Base-by-base conservation (phyloP, 1,284 basidiomycete genomes). In the Ustilago lituana region DNA sequence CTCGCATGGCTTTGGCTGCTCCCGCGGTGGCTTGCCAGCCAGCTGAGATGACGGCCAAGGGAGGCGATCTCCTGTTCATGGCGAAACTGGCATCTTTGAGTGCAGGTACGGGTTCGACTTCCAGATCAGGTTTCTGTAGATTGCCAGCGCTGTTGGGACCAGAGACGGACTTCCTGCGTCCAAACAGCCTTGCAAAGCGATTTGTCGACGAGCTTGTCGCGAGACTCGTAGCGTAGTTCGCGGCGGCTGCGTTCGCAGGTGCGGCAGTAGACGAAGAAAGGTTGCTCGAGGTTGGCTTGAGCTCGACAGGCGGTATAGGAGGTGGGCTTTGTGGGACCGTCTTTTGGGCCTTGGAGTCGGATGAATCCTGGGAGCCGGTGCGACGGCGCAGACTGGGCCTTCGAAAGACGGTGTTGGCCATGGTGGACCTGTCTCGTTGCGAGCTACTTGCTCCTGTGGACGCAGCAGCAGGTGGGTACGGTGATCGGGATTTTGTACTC, bases 361-460 rank as follows among this genome's bases (percentile, higher is more conserved):
- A 44, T 10, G 65, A 68, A 17, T 58, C 55, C 9, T 10, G 26
- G 10, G 61, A 60, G 23, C 43, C 48, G n/a, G 20, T 64, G 29
- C 65, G 47, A 23, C 65, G 65, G 44, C 56, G 36, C n/a, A 69
- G 15, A 27, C 66, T 69, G n/a, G 60, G 40, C 23, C 57, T 35
- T 23, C 56, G 55, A n/a, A 64, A 57, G 39, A 60, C 39, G 24
- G 53, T 23, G 45, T 19, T 67, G 37, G 53, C 58, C 44, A 57
- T 49, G 26, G 24, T 57, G 45, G 64, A 48, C 24, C 23, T 52
- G 46, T 61, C 62, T 17, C 62, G 44, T 15, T 46, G 52, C 0
- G 40, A 35, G 44, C 47, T 59, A 53, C 61, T 69, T 5, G 61
- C 53, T 8, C 66, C 61, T 11, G 66, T 69, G 4, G 66, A 69